Evolutionary conservation across 2,329 filamentous ascomycete species (phyloP).

Genomic region (Cladosporium sp.): DNA sequence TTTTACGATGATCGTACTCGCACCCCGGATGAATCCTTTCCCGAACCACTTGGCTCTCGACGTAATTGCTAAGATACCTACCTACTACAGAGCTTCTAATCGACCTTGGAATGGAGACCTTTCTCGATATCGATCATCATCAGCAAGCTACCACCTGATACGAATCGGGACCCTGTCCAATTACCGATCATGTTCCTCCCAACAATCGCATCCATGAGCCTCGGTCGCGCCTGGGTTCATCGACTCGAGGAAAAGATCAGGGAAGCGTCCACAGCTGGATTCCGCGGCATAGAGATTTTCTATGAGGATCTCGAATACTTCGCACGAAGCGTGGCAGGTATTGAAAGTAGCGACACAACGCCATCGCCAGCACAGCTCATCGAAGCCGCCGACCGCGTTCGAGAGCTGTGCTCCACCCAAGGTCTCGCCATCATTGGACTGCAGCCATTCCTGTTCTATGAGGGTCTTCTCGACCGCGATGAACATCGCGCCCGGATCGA

Average conservation of each 20-base stretch:
- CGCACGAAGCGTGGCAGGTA: constrained; percentile 44
- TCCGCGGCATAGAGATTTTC: constrained; percentile 72
- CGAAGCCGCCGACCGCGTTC: constrained; percentile 55
- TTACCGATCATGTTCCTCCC: constrained; percentile 50
- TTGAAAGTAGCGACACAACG: constrained; percentile 24
- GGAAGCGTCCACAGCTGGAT: constrained; percentile 60
- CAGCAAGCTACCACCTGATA: no score
- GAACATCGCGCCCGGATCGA: constrained; percentile 55
- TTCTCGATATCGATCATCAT: no score
- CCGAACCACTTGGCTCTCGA: no score
- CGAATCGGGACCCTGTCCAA: no score
- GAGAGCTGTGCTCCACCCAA: constrained; percentile 52
- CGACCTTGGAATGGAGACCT: no score
- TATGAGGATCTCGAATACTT: constrained; percentile 69
- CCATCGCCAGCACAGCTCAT: constrained; percentile 46
- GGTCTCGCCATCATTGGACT: constrained; percentile 60
- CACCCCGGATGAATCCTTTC: no score
- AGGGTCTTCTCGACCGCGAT: constrained; percentile 62
- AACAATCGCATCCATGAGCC: constrained; percentile 71
- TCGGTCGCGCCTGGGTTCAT: constrained; percentile 70
- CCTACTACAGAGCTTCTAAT: no score
- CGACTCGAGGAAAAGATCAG: constrained; percentile 62
- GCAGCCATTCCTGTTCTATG: constrained; percentile 75
- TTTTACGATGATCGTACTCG: no score
- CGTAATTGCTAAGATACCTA: no score